Base-by-base conservation (phyloP, 2,329 filamentous ascomycete genomes). In the Parafenestella ontariensis region DNA sequence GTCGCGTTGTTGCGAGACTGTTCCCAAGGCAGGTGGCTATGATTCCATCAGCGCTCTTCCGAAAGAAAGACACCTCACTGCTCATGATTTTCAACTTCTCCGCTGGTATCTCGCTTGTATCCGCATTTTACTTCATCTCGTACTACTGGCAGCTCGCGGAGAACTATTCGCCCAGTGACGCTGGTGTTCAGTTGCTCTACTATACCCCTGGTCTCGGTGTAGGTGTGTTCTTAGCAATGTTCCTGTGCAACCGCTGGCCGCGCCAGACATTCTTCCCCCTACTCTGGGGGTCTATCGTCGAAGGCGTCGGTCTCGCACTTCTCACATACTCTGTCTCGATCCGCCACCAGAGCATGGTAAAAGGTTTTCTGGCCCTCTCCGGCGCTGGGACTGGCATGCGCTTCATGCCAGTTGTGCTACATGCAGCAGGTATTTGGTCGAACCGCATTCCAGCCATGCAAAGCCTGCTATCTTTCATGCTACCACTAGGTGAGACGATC, bases 71-170 rank as follows among this genome's bases (percentile, higher is more conserved):
- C 58, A 83, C 86, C 1, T 77, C 80, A 0, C 76, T 89, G n/a
- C 71, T 90, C n/a, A 83, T 85, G 56, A 82, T 83, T 52, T 80
- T 88, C 59, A 86, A 87, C 59, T 85, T 87, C 63, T 79, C 82
- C 3, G 82, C 83, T 0, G 87, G 87, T 3, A 82, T 85, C 62
- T 80, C 75, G 0, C 71, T 80, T 59, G 82, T 81, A 68, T 77
- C 82, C 11, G 83, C 87, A 1, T 84, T 89, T 59, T 90, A 90
- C 70, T 90, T 89, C 62, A 84, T 88, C 61, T 85, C 84, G 15
- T 81, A 89, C 17, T 90, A 89, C 71, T 90, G 89, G 69, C 83
- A 84, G 1, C 74, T 88, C 15, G 87, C 89, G 0, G 76, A 85
- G 71, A 80, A 78, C 5, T 84, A 83, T 56, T 70, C 60, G 24